Conservation (phyloP, 2,329 filamentous ascomycete genomes). For the Colletotrichum sp. region DNA sequence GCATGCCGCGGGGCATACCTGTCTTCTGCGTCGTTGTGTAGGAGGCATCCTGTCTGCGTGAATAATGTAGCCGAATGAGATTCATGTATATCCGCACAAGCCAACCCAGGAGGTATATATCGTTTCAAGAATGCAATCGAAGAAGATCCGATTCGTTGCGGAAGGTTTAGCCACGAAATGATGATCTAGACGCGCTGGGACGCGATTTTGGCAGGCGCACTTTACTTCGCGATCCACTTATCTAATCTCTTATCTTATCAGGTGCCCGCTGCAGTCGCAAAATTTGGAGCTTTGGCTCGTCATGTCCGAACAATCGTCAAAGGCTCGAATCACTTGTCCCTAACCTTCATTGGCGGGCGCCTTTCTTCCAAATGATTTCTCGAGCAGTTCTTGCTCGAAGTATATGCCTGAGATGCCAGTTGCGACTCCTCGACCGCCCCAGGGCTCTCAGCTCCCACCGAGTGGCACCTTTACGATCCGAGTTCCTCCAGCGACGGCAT, state of each 20-base stretch:
- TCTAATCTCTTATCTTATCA: conserved; percentile 26
- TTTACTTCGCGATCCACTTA: conserved; percentile 1
- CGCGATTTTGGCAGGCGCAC: conserved; percentile 1
- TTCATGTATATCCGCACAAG: background rate
- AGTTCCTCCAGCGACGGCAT: background rate
- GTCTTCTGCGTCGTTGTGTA: conserved; percentile 34
- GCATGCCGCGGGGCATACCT: conserved; percentile 27
- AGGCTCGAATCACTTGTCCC: background rate
- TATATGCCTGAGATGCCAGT: conserved; percentile 38
- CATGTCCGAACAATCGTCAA: background rate
- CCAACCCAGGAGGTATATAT: background rate
- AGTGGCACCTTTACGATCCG: background rate
- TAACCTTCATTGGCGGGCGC: background rate
- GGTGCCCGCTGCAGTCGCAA: conserved; percentile 12
- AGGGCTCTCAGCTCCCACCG: background rate
- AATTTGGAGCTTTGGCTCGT: conserved; percentile 8
- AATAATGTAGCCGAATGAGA: background rate
- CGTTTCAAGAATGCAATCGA: background rate
- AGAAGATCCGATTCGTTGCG: background rate
- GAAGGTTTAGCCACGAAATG: background rate
- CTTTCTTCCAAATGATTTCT: conserved; percentile 37
- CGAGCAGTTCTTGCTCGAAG: conserved; percentile 35
- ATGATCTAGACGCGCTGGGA: background rate
- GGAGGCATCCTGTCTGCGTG: conserved; percentile 32
- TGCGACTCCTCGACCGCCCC: conserved; percentile 26